These are phyloP conservation scores for Tolypocladium ovalisporum DNA, from an alignment of 2,329 filamentous ascomycete species.

Conservation along the genomic window DNA sequence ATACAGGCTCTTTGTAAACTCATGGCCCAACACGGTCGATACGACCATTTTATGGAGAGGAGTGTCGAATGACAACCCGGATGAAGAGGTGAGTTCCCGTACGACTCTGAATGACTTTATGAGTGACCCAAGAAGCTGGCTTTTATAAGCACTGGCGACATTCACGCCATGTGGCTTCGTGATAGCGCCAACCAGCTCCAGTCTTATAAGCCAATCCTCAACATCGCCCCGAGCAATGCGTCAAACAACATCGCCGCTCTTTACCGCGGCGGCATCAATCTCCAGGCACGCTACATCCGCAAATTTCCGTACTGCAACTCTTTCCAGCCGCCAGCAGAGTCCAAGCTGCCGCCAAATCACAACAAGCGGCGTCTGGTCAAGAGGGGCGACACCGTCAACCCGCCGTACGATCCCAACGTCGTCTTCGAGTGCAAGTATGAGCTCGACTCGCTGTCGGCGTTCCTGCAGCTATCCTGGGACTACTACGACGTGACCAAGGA, in stretches of 20 bases:
- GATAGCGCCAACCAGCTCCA: slow-evolving; percentile 78
- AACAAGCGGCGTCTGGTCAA: slow-evolving; percentile 9
- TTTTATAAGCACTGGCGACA: slow-evolving; percentile 79
- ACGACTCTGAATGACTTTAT: not conserved
- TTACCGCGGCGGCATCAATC: slow-evolving; percentile 65
- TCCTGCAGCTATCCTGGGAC: slow-evolving; percentile 70
- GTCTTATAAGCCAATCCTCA: slow-evolving; percentile 57
- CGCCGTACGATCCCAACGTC: slow-evolving; percentile 52
- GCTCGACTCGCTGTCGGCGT: slow-evolving; percentile 80
- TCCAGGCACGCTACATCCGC: slow-evolving; percentile 61
- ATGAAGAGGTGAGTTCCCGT: slow-evolving; percentile 39
- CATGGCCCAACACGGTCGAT: slow-evolving; percentile 66
- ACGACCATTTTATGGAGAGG: slow-evolving; percentile 63
- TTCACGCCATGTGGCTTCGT: slow-evolving; percentile 86
- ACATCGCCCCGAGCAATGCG: slow-evolving; percentile 37
- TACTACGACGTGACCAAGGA: slow-evolving; percentile 69
- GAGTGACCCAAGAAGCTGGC: slow-evolving; percentile 39
- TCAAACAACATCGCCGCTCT: slow-evolving; percentile 45
- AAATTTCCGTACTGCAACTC: slow-evolving; percentile 81
- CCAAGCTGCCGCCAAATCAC: slow-evolving; percentile 19
- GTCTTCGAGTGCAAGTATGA: slow-evolving; percentile 98
- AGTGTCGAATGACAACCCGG: slow-evolving; percentile 39
- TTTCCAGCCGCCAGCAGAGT: slow-evolving; percentile 78
- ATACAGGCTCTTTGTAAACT: slow-evolving; percentile 59
- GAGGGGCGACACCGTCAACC: slow-evolving; percentile 45